Base-by-base conservation (phyloP, 768 basidiomycete species). In the Boletus rubropictus region DNA sequence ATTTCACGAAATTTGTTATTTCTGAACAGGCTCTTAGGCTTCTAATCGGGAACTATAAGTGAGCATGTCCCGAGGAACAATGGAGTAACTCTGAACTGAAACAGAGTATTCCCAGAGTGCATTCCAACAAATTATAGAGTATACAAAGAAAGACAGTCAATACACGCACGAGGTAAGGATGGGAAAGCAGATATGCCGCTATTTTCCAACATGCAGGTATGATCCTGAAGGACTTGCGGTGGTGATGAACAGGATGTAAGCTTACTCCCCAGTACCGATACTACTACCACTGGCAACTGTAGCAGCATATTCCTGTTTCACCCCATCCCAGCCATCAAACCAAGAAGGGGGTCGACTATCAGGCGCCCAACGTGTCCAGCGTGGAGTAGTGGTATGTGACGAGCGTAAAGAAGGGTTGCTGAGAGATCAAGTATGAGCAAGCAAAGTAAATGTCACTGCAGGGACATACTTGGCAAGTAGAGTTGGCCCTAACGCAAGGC, bases 401-500 rank as follows among this genome's bases (percentile, higher is more conserved):
- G 59, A 53, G 6, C 49, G 54, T 21, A 67, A 39, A 7, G 56
- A 44, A 27, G 63, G 59, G 34, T 65, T 67, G 38, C 61, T 67
- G n/a, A 22, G 31, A 31, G 24, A 20, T 14, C n/a, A 36, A 32
- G 36, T 12, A 7, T 51, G 27, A 59, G 49, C 3, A 15, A 39
- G 37, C 1, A 35, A 12, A 28, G n/a, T 8, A 17, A 9, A 29
- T 17, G 8, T 9, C 32, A 25, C 18, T 8, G 20, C 4, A 17
- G 42, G 32, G n/a, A 63, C 75, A 37, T 55, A 76, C 76, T 72
- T 79, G 15, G 76, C 77, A 12, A 68, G 64, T 56, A 89, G 66
- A 20, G 84, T 89, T 18, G 88, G 87, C 28, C 77, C 78, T 29
- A 76, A 55, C 21, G 78, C 76, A 52, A 91, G 64, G 45, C 77